Evolutionary conservation across 345 rosid genomes (phyloP), one percentile per base, ranked within the genome.

Genomic region (Eucalyptus marginata): DNA sequence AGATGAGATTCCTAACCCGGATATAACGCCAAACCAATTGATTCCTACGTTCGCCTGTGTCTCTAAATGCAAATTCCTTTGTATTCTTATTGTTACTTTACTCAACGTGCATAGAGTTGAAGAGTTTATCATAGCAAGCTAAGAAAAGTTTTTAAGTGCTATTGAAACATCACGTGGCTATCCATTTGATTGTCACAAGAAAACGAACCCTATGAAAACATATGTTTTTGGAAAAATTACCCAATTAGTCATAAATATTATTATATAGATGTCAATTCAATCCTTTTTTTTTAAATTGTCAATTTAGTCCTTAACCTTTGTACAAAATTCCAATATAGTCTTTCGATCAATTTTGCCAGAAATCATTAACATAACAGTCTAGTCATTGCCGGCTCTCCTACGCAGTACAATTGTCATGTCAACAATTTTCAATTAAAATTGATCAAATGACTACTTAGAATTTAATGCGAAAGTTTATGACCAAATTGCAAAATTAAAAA

Each of bases 331-430:
- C 10, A 64, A 62, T 52, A 20, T 52, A 20, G 10, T 52, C 10
- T 7, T 52, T 52, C 2, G 0, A 1, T 25, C 10, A 18, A 52
- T 52, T 52, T 52, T 0, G 0, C 56, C 8, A 52, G 2, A 52
- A 7, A 52, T 18, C 3, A 0, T 52, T 52, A 52, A 52, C 56
- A 18, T 18, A 7, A 4, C 18, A 7, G 56, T 52, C 24, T 8
- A 18, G 7, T 52, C 7, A 52, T 18, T 18, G 7, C 22, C 0
- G 0, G 10, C 0, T 52, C 4, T 18, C 58, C 24, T 1, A 52
- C 8, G 10, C 1, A 52, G 1, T 5, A 20, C 58, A n/a, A 52
- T 0, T 52, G 2, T 10, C 5, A 8, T 0, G 8, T 52, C 2
- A 52, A 25, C 2, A 5, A 52, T 52, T 52, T 20, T 10, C 2